Conservation (phyloP, 2,329 filamentous ascomycete genomes). For the Colletotrichum navitas region DNA sequence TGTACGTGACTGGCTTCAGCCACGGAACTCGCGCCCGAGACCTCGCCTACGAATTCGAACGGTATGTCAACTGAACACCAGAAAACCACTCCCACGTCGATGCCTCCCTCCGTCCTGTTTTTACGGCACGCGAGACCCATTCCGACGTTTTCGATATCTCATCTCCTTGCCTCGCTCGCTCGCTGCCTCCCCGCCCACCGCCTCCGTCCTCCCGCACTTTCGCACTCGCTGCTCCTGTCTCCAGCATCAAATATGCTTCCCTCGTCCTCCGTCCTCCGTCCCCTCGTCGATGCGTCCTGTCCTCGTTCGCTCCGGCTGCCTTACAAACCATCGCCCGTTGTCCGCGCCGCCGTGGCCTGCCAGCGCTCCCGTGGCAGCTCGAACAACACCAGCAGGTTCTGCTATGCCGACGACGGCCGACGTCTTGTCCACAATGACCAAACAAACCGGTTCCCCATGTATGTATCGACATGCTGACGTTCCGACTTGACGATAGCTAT, state of each 20-base stretch:
- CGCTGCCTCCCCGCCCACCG: constrained; percentile 49
- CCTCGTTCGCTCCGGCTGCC: constrained; percentile 37
- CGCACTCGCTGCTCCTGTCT: constrained; percentile 49
- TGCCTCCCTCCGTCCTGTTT: constrained; percentile 61
- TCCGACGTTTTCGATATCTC: constrained; percentile 49
- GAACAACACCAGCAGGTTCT: constrained; percentile 20
- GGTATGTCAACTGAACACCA: constrained; percentile 80
- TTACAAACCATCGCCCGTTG: constrained; percentile 26
- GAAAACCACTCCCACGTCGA: constrained; percentile 56
- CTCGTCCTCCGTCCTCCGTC: constrained; percentile 64
- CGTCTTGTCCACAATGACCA: constrained; percentile 21
- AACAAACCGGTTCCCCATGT: constrained; percentile 3
- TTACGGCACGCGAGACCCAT: constrained; percentile 47
- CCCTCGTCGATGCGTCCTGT: constrained; percentile 50
- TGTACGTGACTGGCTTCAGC: constrained; percentile 99
- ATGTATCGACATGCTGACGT: constrained; percentile 60
- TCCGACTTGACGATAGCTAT: constrained; percentile 72
- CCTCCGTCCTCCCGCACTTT: constrained; percentile 51
- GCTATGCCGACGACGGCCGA: constrained; percentile 29
- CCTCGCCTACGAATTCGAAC: constrained; percentile 99
- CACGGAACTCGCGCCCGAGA: constrained; percentile 98
- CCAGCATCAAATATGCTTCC: constrained; percentile 46
- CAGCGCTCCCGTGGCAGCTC: constrained; percentile 27
- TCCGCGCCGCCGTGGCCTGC: constrained; percentile 29
- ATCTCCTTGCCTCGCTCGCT: constrained; percentile 48